Evolutionary conservation across 2,329 filamentous ascomycete species (phyloP), one percentile per base, ranked within the genome.

Genomic region (Leptosphaerulina australis): DNA sequence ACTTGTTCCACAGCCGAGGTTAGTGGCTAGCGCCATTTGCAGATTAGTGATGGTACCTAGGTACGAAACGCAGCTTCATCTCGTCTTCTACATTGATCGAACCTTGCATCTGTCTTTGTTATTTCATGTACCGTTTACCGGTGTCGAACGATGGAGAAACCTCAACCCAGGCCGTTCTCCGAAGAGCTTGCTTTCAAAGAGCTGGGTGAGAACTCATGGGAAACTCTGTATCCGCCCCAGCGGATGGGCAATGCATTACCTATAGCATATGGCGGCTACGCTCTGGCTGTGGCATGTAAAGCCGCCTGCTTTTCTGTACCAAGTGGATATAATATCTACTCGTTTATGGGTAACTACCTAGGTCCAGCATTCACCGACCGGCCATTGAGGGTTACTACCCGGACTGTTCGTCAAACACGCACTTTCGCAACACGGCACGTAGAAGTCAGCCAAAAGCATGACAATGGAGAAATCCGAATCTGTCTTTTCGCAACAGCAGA

Each of bases 351-450:
- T 0, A 71, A 78, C 47, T 82, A 75, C 38, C 72, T 78, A 0
- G 77, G 79, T 2, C 78, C 79, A 1, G 74, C 77, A 2, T 63
- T 70, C 14, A 76, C 67, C 0, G 72, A 76, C 20, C 65, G 70
- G 15, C 72, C 71, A 12, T 53, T 81, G 1, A 58, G 59, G 26
- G 73, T 71, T 40, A 68, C 55, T 3, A 74, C 79, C 1, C 63
- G 66, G 14, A 57, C 54, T 12, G 68, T 74, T 2, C 71, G 79
- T 10, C 72, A 76, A 38, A 81, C 79, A 1, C 69, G 74, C 11
- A 76, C 77, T 0, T 82, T 82, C 44, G 74, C 74, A 2, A 81
- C 79, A 0, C 69, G 78, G 2, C 67, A 76, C 3, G 74, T 82
- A 3, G 69, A 77, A 50, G 71, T 81, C 21, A 72, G 65, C 40